Evolutionary conservation across 345 rosid genomes (phyloP).

Genomic region (Pistacia atlantica): DNA sequence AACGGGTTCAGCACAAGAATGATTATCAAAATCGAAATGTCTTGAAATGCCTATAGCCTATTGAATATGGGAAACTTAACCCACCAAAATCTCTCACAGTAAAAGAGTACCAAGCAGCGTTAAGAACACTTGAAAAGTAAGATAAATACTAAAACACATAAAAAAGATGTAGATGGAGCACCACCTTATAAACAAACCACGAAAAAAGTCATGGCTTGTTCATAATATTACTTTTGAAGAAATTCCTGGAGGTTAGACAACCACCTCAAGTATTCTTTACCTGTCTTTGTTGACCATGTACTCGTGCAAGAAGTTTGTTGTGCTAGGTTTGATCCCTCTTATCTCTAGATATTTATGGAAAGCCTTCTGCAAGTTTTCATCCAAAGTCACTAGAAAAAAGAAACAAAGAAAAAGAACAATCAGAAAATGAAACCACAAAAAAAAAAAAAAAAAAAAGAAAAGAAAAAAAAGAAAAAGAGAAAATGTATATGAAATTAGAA

Average conservation of each 20-base stretch:
- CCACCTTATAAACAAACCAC: not conserved
- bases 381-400: slow-evolving; percentile 55
- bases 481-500: not conserved
- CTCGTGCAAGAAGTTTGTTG: slow-evolving; percentile 41
- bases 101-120: not conserved
- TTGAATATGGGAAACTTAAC: not conserved
- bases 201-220: not conserved
- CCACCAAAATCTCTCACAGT: not conserved
- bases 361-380: slow-evolving; percentile 68
- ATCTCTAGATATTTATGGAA: slow-evolving; percentile 61
- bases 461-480: not conserved
- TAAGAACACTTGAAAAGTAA: not conserved
- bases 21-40: not conserved
- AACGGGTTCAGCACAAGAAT: not conserved
- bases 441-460: not conserved
- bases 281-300: slow-evolving; percentile 60
- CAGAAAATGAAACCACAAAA: not conserved
- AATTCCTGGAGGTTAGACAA: slow-evolving; percentile 56
- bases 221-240: slow-evolving; percentile 34
- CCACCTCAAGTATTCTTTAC: slow-evolving; percentile 61
- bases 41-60: not conserved
- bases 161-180: not conserved
- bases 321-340: slow-evolving; percentile 62
- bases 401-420: not conserved
- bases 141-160: not conserved